These are phyloP conservation scores for Macadamia tetraphylla DNA, from an alignment of 164 flowering plant genomes.

Conservation along the genomic window DNA sequence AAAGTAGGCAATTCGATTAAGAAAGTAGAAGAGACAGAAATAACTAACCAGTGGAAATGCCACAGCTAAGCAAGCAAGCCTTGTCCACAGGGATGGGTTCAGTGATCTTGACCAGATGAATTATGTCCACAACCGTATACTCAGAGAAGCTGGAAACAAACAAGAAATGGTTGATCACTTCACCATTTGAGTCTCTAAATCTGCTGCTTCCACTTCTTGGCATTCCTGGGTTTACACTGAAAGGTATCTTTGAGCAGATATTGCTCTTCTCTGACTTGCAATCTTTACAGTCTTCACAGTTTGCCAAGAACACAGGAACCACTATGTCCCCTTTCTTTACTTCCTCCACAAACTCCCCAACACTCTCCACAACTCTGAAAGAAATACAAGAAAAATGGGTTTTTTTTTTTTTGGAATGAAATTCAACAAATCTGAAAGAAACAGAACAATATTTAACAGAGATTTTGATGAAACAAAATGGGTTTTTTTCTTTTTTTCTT, in stretches of 20 bases:
- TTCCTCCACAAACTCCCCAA: slow-evolving; percentile 52
- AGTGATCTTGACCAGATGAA: slow-evolving; percentile 34
- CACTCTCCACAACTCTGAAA: slow-evolving; percentile 59
- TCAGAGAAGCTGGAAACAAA: slow-evolving; percentile 51
- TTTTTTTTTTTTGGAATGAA: too few relatives aligned
- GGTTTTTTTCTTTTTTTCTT: too few relatives aligned
- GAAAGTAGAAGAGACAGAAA: too few relatives aligned
- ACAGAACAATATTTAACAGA: too few relatives aligned
- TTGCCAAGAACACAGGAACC: slow-evolving; percentile 40
- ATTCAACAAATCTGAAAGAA: too few relatives aligned
- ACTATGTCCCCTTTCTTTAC: slow-evolving; percentile 56
- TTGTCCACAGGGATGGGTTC: slow-evolving; percentile 35
- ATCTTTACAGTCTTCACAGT: slow-evolving; percentile 56
- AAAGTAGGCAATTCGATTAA: too few relatives aligned
- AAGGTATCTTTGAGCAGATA: slow-evolving; percentile 28
- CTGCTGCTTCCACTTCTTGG: slow-evolving; percentile 48
- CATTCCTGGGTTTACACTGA: slow-evolving; percentile 16
- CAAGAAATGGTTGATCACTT: slow-evolving; percentile 33
- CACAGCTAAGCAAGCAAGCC: slow-evolving; percentile 66
- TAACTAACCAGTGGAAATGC: slow-evolving; percentile 47
- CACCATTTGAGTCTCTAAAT: slow-evolving; percentile 39
- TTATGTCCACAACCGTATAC: slow-evolving; percentile 58
- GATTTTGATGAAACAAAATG: too few relatives aligned
- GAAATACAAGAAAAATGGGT: neutral
- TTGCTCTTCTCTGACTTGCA: slow-evolving; percentile 55